Conservation (phyloP, 2,329 filamentous ascomycete genomes). For the Septoria linicola region DNA sequence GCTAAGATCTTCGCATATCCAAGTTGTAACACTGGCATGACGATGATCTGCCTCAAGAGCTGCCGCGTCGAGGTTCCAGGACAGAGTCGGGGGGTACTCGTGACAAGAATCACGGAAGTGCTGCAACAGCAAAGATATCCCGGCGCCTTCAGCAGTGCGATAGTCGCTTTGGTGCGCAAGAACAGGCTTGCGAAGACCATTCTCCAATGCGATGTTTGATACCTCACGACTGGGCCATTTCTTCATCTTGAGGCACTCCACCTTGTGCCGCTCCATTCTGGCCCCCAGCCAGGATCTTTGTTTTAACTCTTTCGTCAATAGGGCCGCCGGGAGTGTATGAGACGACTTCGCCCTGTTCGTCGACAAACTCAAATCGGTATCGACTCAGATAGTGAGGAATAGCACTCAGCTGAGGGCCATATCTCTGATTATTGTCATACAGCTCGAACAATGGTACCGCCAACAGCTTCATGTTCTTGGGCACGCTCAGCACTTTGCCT, state of each 20-base stretch:
- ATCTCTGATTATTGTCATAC: conserved; percentile 93
- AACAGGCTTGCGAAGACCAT: not conserved
- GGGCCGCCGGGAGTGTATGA: conserved; percentile 35
- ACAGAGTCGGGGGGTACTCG: too few species aligned
- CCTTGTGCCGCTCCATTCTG: conserved; percentile 23
- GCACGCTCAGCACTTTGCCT: conserved; percentile 90
- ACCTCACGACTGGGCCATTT: conserved; percentile 19
- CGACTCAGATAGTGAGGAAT: conserved; percentile 92
- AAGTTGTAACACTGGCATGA: too few species aligned
- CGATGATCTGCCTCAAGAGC: too few species aligned
- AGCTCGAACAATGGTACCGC: conserved; percentile 96
- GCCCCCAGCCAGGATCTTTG: conserved; percentile 36
- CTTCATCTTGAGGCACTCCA: conserved; percentile 10
- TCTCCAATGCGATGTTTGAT: not conserved
- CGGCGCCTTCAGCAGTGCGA: too few species aligned
- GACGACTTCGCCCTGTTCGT: conserved; percentile 85
- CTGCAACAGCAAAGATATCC: too few species aligned
- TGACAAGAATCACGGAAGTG: too few species aligned
- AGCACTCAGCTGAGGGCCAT: conserved; percentile 92
- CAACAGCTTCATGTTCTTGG: conserved; percentile 99
- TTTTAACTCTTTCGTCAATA: conserved; percentile 34
- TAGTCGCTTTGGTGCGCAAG: not conserved
- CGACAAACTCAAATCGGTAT: conserved; percentile 97
- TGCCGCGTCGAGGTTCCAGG: too few species aligned
- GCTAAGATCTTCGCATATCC: too few species aligned